These are phyloP conservation scores for Leucogyrophana mollusca DNA, from an alignment of 768 basidiomycete species.

Conservation along the genomic window DNA sequence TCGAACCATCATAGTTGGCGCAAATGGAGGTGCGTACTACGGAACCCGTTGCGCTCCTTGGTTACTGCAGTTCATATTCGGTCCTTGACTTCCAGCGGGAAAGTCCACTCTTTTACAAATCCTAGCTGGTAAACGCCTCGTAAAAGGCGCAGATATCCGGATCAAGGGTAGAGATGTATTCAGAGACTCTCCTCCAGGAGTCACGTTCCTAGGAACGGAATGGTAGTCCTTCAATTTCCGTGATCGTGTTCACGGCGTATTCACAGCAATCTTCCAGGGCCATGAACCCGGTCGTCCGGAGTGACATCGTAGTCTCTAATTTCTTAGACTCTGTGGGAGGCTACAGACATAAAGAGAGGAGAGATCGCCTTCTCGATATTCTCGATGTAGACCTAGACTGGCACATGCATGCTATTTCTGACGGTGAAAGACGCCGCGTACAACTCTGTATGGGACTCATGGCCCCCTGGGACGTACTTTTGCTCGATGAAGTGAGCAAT, in stretches of 20 bases:
- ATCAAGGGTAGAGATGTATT: constrained; percentile 89
- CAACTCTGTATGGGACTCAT: constrained; percentile 97
- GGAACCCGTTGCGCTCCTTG: constrained; percentile 2
- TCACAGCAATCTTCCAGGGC: constrained; percentile 55
- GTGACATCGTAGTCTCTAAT: constrained; percentile 88
- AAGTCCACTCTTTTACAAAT: constrained; percentile 97
- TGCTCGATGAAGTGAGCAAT: constrained; percentile 82
- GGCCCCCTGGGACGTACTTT: constrained; percentile 88
- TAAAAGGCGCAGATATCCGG: constrained; percentile 59
- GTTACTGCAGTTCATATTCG: constrained; percentile 4
- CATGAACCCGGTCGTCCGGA: constrained; percentile 93
- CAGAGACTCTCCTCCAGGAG: constrained; percentile 75
- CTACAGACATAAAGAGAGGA: constrained; percentile 85
- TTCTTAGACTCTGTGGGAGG: constrained; percentile 99
- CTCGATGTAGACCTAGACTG: constrained; percentile 94
- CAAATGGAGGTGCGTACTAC: constrained; percentile 78
- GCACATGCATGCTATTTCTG: constrained; percentile 95
- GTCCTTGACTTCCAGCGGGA: constrained; percentile 53
- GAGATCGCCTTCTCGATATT: constrained; percentile 85
- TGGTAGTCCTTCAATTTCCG: constrained; percentile 48
- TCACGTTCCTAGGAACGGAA: constrained; percentile 91
- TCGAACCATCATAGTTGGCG: constrained; percentile 85
- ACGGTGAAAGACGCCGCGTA: constrained; percentile 90
- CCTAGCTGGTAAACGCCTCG: constrained; percentile 86
- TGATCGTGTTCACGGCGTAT: neutral